Base-by-base conservation (phyloP, 352 stramenopile species). In the Globisporangium mamillatum region DNA sequence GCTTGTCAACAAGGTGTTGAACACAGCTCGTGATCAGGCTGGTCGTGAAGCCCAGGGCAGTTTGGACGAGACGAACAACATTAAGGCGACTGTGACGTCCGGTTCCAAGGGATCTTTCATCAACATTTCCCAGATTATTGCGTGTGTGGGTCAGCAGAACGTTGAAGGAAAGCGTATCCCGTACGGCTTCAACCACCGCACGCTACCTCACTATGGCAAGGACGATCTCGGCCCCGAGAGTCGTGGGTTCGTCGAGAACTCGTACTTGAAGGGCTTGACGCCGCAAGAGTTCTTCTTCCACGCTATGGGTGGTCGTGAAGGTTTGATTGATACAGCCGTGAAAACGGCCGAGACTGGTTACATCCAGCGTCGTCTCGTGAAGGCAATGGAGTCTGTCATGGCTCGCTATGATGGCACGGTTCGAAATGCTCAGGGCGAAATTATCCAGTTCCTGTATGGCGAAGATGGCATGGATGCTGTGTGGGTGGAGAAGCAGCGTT, bases 41-140 rank as follows among this genome's bases (percentile, higher is more conserved):
- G 87, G 87, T 78, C 85, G 84, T 56, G 86, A 95, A 77, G 87
- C 86, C 4, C 86, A 94, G 54, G 86, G 86, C 46, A 90, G 78
- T 88, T 79, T 95, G 71, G 97, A 99, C 77, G 83, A 97, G 66
- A 98, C 93, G 20, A 99, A 99, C 84, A 99, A 97, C 78, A 98
- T 99, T 76, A 99, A 99, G 83, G 97, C 97, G 63, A 99, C 98
- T 76, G 97, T 99, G 60, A 98, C 93, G 58, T 97, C 96, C n/a
- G 98, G 98, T 64, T 99, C 95, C 46, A 99, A 99, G 89, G 98
- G 98, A 65, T 98, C 92, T 12, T 98, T 98, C 75, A 99, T 99
- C 75, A 99, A 99, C 79, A 99, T 99, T 73, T 99, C 97, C 50
- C 98, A 99, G 85, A 99, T 99, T 91, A 99, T 99, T 86, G 98